Percentiles rank a stretch among this genome's conserved stretches.
Conservation (phyloP, 208 protist species). For the Wallacemonas sp. region DNA sequence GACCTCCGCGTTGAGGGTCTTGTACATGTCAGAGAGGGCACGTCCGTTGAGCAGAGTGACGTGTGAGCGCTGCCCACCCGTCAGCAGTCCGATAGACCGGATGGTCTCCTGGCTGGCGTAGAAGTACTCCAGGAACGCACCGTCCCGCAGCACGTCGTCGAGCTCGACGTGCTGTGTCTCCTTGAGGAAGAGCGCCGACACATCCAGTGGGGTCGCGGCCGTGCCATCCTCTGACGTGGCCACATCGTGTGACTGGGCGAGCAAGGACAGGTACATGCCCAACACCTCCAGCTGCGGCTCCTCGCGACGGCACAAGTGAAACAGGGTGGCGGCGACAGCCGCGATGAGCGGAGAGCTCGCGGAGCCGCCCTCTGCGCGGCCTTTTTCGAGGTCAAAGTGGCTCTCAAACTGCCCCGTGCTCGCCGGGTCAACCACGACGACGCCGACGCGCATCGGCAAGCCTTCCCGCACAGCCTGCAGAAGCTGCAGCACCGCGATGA, state of each 20-base stretch:
- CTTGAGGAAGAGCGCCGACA: not conserved
- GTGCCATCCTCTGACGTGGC: not conserved
- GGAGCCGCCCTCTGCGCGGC: not conserved
- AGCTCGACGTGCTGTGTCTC: not conserved
- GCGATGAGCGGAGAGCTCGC: conserved; percentile 2
- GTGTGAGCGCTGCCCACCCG: conserved; percentile 1
- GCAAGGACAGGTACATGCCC: not conserved
- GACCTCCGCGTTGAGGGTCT: not conserved
- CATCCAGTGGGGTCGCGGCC: no score
- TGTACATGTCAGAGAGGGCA: conserved; percentile 3
- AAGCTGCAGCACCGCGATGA: conserved; percentile 12
- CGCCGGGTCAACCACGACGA: conserved; percentile 37
- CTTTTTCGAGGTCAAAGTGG: not conserved
- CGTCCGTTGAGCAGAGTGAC: not conserved
- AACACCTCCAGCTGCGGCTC: not conserved
- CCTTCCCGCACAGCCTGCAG: conserved; percentile 10
- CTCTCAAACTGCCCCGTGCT: conserved; percentile 12
- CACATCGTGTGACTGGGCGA: not conserved
- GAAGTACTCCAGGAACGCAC: conserved; percentile 18
- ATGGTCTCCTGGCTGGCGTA: not conserved
- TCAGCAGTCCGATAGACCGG: conserved; percentile 9
- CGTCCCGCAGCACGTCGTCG: conserved; percentile 13
- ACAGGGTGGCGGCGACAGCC: conserved; percentile 19
- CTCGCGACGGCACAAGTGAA: conserved; percentile 1
- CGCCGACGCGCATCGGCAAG: conserved; percentile 45